These are phyloP conservation scores for Gillenia trifoliata DNA, from an alignment of 306 rosid genomes.

Conservation along the genomic window DNA sequence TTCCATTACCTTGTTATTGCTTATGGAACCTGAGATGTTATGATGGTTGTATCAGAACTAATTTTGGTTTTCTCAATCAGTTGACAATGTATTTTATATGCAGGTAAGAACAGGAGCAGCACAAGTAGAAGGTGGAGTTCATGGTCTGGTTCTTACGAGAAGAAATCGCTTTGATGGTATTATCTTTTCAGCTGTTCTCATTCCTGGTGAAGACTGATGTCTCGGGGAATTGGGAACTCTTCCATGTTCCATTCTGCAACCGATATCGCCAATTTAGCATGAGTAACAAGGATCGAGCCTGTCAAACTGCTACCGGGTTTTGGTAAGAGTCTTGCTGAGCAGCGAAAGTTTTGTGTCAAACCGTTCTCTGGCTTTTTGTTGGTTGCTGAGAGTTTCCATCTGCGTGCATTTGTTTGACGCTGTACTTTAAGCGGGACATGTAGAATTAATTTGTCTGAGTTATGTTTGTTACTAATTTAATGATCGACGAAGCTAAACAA, in stretches of 20 bases:
- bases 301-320: not conserved
- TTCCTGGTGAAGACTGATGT: not conserved
- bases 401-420: not conserved
- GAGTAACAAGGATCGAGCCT: not conserved
- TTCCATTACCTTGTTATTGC: not conserved
- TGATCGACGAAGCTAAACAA: not conserved
- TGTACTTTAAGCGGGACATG: not conserved
- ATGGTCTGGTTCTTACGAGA: slow-evolving; percentile 83
- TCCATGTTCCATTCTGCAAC: not conserved
- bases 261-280: not conserved
- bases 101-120: slow-evolving; percentile 95
- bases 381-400: not conserved
- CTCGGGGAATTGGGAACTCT: not conserved
- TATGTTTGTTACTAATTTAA: not conserved
- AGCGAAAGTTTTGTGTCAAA: not conserved
- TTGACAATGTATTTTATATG: not conserved
- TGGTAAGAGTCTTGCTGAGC: not conserved
- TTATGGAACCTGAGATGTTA: not conserved
- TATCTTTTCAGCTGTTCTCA: not conserved
- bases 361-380: not conserved
- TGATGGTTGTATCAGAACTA: not conserved
- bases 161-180: slow-evolving; percentile 61
- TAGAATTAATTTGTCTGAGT: not conserved
- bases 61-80: not conserved
- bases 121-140: slow-evolving; percentile 92